Evolutionary conservation across 148 eudicot species (phyloP).

Genomic region (Vaccinium vitisidaea): DNA sequence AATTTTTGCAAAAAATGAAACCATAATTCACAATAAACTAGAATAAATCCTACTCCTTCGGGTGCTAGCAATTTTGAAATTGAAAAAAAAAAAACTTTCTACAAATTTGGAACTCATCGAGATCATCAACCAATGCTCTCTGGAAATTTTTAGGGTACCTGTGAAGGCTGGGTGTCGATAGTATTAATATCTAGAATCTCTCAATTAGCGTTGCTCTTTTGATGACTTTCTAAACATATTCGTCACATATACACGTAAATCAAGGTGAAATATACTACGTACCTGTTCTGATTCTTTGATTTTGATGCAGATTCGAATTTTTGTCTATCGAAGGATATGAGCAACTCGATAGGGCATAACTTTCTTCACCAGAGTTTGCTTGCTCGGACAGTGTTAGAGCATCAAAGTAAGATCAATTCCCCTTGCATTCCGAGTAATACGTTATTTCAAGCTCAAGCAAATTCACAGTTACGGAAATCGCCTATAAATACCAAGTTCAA

Average conservation of each 20-base stretch:
- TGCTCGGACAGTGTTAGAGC: conserved; percentile 42
- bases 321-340: conserved; percentile 44
- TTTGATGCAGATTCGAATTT: conserved; percentile 18
- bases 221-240: background rate
- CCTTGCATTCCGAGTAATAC: conserved; percentile 43
- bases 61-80: no score
- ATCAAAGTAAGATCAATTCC: conserved; percentile 52
- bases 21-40: no score
- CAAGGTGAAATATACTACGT: background rate
- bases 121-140: no score
- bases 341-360: conserved; percentile 60
- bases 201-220: no score
- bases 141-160: no score
- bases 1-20: no score
- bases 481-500: conserved; percentile 44
- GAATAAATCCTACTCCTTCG: no score
- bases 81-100: no score
- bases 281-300: conserved; percentile 6
- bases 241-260: background rate
- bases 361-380: conserved; percentile 50
- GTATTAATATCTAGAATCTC: no score
- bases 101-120: no score
- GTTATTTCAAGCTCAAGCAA: conserved; percentile 49
- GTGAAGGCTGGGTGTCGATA: no score
- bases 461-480: conserved; percentile 39